Evolutionary conservation across 371 early-diverging fungal genomes (phyloP), one percentile per base, ranked within the genome.

Genomic region (Umbelopsis sp.): DNA sequence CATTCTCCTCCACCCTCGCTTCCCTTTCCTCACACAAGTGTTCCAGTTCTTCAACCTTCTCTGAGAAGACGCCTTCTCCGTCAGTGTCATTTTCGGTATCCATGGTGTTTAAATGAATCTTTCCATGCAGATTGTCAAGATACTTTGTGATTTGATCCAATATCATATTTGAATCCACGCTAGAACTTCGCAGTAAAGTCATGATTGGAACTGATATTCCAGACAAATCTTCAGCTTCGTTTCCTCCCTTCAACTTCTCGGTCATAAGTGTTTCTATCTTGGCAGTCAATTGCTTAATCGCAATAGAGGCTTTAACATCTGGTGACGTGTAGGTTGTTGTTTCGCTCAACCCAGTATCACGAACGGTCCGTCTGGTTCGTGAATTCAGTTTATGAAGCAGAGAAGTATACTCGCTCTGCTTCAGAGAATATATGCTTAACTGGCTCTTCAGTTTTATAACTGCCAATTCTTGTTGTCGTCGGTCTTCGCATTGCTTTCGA

Each of bases 291-390:
- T 57, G 57, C 18, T 57, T 57, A 0, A 57, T 32, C 22, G 57
- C 57, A 35, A 57, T 57, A 7, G 57, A 57, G 14, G 57, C 57
- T 35, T 57, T 57, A 1, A 35, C n/a, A 16, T 57, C 57, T 12
- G 57, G 57, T 18, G 57, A 10, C 1, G 57, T 18, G 18, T 18
- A 35, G 3, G 35, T 32, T 6, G 57, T 35, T 35, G 57, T 57
- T 57, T 57, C 37, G n/a, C 57, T 57, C 4, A 18, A 32, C 6
- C 57, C 57, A n/a, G 35, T 57, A 16, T 37, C 57, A 35, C 57
- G 57, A 29, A 29, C 18, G 14, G 35, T 18, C 18, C 57, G 57
- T 29, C 14, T 57, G 35, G 35, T 8, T 25, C 35, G 57, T 5
- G 18, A 29, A 35, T 35, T 35, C 9, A 57, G 9, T 35, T 35